phyloP scores from a whole-genome alignment of 306 rosid genomes.

The Cicer bijugum region DNA sequence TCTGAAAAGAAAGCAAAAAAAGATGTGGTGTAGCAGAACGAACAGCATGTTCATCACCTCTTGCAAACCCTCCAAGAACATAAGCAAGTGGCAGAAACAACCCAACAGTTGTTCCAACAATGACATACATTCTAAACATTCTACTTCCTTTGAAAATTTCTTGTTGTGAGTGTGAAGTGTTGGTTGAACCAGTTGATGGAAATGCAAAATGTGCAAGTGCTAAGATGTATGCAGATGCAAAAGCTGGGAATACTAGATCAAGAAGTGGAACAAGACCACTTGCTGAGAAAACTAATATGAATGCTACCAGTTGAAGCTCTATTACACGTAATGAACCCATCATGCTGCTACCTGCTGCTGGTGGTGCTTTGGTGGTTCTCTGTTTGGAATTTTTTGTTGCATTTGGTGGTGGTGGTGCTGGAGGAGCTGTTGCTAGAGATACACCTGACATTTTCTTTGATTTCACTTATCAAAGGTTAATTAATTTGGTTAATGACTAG shows the following conservation, averaged over 20 bases:
- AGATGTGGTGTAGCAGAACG: constrained; percentile 82
- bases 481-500: too few species aligned
- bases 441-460: constrained; percentile 65
- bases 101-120: constrained; percentile 71
- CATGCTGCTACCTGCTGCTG: constrained; percentile 45
- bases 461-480: not conserved
- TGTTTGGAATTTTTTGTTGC: not conserved
- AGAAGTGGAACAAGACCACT: constrained; percentile 82
- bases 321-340: constrained; percentile 83
- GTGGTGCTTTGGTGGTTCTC: not conserved
- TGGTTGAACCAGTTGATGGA: constrained; percentile 44
- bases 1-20: constrained; percentile 77
- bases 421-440: constrained; percentile 54
- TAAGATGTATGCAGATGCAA: constrained; percentile 65
- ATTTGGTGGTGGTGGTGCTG: not conserved
- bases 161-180: not conserved
- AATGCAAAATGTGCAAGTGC: constrained; percentile 67
- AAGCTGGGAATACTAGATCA: constrained; percentile 68
- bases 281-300: constrained; percentile 82
- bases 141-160: constrained; percentile 63
- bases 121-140: constrained; percentile 63
- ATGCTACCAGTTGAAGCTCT: constrained; percentile 87
- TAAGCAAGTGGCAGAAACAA: constrained; percentile 79
- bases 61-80: constrained; percentile 84
- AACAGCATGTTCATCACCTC: constrained; percentile 83